A percentile compares a stretch with the other conserved stretches of the same genome.
Evolutionary conservation across 768 basidiomycete genomes (phyloP).

Genomic region (Cyathus striatus): DNA sequence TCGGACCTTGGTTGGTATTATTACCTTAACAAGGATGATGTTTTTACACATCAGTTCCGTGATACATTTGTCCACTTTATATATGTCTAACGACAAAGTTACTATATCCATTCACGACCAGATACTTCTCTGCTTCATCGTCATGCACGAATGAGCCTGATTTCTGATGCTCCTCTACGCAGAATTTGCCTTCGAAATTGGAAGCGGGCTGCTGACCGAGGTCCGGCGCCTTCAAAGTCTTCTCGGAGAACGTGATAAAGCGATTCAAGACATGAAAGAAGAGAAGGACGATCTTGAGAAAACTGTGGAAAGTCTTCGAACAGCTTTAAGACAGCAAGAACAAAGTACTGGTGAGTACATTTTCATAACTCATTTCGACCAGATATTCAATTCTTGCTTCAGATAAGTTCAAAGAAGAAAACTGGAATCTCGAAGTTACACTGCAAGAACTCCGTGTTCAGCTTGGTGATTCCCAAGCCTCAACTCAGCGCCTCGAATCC

Average conservation of each 20-base stretch:
- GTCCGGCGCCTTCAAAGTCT: conserved; percentile 88
- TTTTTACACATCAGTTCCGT: too few relatives aligned
- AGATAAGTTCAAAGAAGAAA: conserved; percentile 98
- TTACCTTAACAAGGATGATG: too few relatives aligned
- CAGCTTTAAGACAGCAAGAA: conserved; percentile 76
- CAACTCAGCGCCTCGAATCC: conserved; percentile 65
- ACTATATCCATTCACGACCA: too few relatives aligned
- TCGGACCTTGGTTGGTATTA: too few relatives aligned
- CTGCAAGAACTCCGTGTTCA: conserved; percentile 82
- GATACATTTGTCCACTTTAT: too few relatives aligned
- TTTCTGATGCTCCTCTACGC: conserved; percentile 12
- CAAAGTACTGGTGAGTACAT: conserved; percentile 61
- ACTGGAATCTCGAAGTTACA: conserved; percentile 96
- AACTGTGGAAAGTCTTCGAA: conserved; percentile 67
- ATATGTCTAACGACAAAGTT: too few relatives aligned
- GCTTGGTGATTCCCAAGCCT: conserved; percentile 58
- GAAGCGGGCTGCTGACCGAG: conserved; percentile 86
- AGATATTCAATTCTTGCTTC: conserved; percentile 6
- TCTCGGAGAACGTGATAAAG: conserved; percentile 88
- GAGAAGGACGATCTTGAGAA: conserved; percentile 88
- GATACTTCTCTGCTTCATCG: too few relatives aligned
- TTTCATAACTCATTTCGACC: conserved; percentile 2
- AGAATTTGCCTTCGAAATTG: conserved; percentile 99
- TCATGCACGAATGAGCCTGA: too few relatives aligned
- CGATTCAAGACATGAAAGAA: conserved; percentile 85